Evolutionary conservation across 1,139 yeast species (phyloP).

Genomic region (Blastobotrys serpentis): DNA sequence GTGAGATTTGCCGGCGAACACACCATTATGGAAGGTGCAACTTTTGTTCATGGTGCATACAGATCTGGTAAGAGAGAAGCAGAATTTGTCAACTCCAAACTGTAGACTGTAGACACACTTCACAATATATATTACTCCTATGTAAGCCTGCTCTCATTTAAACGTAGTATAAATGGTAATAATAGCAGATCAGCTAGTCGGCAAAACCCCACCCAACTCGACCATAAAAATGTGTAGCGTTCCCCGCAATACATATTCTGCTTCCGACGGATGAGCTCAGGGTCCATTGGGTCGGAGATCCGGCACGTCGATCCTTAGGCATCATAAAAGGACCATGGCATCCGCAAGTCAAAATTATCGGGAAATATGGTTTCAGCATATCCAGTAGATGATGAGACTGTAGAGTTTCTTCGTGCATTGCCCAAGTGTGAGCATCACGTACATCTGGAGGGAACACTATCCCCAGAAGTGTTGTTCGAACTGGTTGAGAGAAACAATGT

Average conservation of each 20-base stretch:
- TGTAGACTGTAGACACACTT: constrained; percentile 13
- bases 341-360: background rate
- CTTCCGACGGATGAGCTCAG: too few relatives aligned
- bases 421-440: constrained; percentile 86
- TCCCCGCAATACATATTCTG: too few relatives aligned
- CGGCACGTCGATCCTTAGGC: background rate
- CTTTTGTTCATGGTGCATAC: constrained; percentile 89
- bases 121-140: too few relatives aligned
- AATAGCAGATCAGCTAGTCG: too few relatives aligned
- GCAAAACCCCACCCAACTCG: too few relatives aligned
- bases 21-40: constrained; percentile 71
- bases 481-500: constrained; percentile 60
- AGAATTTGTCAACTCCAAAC: constrained; percentile 19
- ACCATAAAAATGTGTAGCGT: too few relatives aligned
- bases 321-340: background rate
- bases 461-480: constrained; percentile 65
- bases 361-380: constrained; percentile 10
- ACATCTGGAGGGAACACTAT: constrained; percentile 77
- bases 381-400: constrained; percentile 10
- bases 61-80: constrained; percentile 75
- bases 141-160: too few relatives aligned
- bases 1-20: constrained; percentile 88
- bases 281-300: too few relatives aligned
- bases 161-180: too few relatives aligned
- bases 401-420: constrained; percentile 54